Base-by-base conservation (phyloP, 306 rosid genomes). In the Gastrolobium villosum region DNA sequence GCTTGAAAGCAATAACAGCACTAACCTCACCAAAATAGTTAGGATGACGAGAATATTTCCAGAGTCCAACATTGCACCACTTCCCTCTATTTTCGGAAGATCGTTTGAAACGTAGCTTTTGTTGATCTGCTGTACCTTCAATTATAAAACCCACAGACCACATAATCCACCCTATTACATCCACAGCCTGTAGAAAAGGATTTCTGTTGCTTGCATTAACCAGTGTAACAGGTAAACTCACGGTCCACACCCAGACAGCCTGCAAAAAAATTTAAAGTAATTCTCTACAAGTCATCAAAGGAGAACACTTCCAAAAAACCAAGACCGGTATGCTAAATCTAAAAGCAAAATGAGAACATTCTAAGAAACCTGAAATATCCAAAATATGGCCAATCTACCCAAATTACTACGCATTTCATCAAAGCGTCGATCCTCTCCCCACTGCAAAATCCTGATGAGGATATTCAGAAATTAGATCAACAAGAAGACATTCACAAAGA, bases 171-270 rank as follows among this genome's bases (percentile, higher is more conserved):
- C 99, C 99, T 66, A 86, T 71, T 70, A 93, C 79, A 84, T 93
- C 99, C 5, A 35, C 90, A 77, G 88, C 76, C 64, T 81, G 84
- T n/a, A 90, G 65, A 44, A 83, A 77, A 65, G 99, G 96, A 59
- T 81, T 87, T 72, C 85, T 80, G 86, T 76, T 70, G 76, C 92
- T 91, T 53, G 98, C 90, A 87, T 95, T 95, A 53, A 91, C 96
- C 49, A 95, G 67, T 1, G 98, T 95, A 48, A 93, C 90, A 26
- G 98, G 99, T 79, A 93, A 91, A 82, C 98, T 93, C 80, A 95
- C 99, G 31, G 94, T 45, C 98, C 99, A 95, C 56, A 95, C 98
- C 99, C 99, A 95, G 64, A 90, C 90, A 77, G 98, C 98, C 99
- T 95, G 89, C 66, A 87, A 60, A 10, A 78, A 55, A 67, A n/a